These are phyloP conservation scores for Ogataea wickerhamii DNA, from an alignment of 805 yeast species.

Conservation along the genomic window DNA sequence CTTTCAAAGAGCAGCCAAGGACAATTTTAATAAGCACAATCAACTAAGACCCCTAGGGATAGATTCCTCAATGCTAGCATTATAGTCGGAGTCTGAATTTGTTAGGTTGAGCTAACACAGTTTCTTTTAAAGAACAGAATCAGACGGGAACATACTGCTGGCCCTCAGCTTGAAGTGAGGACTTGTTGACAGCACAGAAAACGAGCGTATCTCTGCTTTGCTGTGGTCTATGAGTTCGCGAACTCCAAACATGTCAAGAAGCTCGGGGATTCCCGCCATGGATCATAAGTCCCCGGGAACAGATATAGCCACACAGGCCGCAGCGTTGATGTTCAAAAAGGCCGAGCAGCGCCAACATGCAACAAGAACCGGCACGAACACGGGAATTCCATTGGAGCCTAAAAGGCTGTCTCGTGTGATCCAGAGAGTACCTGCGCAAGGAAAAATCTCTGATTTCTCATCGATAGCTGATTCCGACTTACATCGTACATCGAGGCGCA, in stretches of 20 bases:
- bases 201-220: not conserved
- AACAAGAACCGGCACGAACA: not conserved
- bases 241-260: constrained; percentile 3
- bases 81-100: too few relatives aligned
- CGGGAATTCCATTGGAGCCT: constrained; percentile 1
- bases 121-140: too few relatives aligned
- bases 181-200: too few relatives aligned
- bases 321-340: constrained; percentile 24
- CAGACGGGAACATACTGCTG: too few relatives aligned
- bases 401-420: constrained; percentile 4
- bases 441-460: not conserved
- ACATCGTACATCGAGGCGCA: not conserved
- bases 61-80: too few relatives aligned
- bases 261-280: constrained; percentile 11
- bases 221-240: not conserved
- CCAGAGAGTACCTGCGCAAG: not conserved
- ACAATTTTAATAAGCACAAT: too few relatives aligned
- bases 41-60: too few relatives aligned
- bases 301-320: constrained; percentile 23
- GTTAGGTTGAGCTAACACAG: too few relatives aligned
- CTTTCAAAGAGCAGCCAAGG: too few relatives aligned
- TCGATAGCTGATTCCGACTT: not conserved
- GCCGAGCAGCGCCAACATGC: constrained; percentile 11
- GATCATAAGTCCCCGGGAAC: constrained; percentile 8
- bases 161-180: too few relatives aligned